phyloP scores from a whole-genome alignment of 805 yeast species.

The Ogataea zsoltii region DNA sequence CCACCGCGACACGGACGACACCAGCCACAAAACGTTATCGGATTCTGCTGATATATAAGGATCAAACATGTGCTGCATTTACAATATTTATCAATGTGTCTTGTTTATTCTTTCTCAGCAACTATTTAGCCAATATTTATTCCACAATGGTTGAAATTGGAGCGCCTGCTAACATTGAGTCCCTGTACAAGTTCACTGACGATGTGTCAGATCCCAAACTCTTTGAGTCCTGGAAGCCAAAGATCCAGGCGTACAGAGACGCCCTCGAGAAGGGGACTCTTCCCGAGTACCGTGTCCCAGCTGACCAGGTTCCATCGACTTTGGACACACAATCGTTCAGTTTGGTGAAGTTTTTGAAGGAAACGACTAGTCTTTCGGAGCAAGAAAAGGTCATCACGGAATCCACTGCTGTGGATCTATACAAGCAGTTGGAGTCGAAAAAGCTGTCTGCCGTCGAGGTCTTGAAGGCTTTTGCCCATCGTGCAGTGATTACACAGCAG shows the following conservation, averaged over 20 bases:
- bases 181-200: conserved; percentile 32
- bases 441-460: conserved; percentile 51
- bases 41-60: background rate
- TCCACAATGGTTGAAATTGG: conserved; percentile 23
- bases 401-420: conserved; percentile 42
- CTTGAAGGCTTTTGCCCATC: conserved; percentile 62
- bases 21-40: background rate
- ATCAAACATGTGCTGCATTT: background rate
- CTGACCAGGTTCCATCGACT: conserved; percentile 34
- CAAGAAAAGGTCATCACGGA: conserved; percentile 47
- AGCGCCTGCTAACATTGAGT: conserved; percentile 30
- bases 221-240: conserved; percentile 47
- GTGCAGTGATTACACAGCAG: conserved; percentile 65
- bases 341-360: conserved; percentile 37
- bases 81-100: too few relatives aligned
- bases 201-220: conserved; percentile 39
- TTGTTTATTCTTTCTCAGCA: too few relatives aligned
- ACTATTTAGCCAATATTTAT: too few relatives aligned
- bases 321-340: conserved; percentile 38
- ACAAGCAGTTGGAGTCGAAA: conserved; percentile 45
- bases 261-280: conserved; percentile 28
- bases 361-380: conserved; percentile 32
- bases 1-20: background rate
- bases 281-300: conserved; percentile 33
- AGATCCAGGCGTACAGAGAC: conserved; percentile 42